phyloP scores from a whole-genome alignment of 2,329 filamentous ascomycete species.

The Fusarium sp. region DNA sequence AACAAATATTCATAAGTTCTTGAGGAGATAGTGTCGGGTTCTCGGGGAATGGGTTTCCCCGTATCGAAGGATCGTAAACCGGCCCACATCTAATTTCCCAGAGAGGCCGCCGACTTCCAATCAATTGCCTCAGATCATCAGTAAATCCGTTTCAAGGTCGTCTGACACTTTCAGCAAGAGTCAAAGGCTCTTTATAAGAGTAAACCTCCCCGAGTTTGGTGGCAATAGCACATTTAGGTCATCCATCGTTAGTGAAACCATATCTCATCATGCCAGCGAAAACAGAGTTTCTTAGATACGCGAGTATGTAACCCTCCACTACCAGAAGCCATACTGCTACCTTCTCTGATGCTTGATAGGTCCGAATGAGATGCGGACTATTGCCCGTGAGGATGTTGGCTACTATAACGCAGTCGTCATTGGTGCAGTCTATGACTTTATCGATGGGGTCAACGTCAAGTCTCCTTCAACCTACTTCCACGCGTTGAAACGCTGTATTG shows the following conservation, averaged over 20 bases:
- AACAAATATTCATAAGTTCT: neutral
- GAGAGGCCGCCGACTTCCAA: constrained; percentile 25
- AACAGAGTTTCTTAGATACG: constrained; percentile 24
- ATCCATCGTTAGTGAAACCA: neutral
- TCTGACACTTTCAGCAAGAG: neutral
- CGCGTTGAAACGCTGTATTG: constrained; percentile 29
- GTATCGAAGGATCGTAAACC: neutral
- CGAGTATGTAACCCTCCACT: constrained; percentile 12
- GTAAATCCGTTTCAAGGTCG: neutral
- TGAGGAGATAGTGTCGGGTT: neutral
- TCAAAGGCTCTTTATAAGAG: neutral
- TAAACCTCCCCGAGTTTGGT: neutral
- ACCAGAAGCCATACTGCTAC: no score
- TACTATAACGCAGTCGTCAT: constrained; percentile 38
- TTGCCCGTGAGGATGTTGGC: constrained; percentile 34
- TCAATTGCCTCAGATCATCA: neutral
- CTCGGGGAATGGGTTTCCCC: neutral
- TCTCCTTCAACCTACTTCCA: constrained; percentile 19
- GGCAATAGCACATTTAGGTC: neutral
- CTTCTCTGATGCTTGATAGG: constrained; percentile 6
- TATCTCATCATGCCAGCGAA: constrained; percentile 15
- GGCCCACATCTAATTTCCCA: constrained; percentile 1
- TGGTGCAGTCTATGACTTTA: constrained; percentile 33
- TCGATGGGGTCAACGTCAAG: neutral
- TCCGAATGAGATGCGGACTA: constrained; percentile 36